Percentiles rank a stretch among this genome's conserved stretches.
Conservation (phyloP, 2,329 filamentous ascomycete species). For the Phoma herbarum region DNA sequence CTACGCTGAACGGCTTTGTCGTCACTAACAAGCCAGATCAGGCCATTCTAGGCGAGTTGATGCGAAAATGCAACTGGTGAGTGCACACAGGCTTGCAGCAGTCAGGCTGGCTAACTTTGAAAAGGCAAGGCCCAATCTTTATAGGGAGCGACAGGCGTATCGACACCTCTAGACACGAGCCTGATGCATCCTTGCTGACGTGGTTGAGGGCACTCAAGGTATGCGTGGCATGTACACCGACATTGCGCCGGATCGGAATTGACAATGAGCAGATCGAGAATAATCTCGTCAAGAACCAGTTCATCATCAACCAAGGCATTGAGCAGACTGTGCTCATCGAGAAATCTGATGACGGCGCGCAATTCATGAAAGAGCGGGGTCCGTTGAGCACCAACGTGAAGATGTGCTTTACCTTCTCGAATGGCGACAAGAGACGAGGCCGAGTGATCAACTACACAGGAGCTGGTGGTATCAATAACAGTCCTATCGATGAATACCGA, state of each 20-base stretch:
- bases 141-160: conserved; percentile 68
- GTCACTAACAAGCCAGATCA: conserved; percentile 82
- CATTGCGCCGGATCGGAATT: conserved; percentile 13
- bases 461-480: conserved; percentile 59
- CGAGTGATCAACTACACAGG: conserved; percentile 52
- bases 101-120: conserved; percentile 12
- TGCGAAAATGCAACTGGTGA: conserved; percentile 67
- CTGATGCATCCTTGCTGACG: conserved; percentile 76
- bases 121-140: conserved; percentile 64
- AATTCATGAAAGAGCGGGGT: conserved; percentile 70
- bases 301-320: conserved; percentile 83
- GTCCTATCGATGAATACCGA: conserved; percentile 62
- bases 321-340: conserved; percentile 85
- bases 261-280: conserved; percentile 48
- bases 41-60: conserved; percentile 70
- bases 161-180: conserved; percentile 74
- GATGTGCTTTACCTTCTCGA: conserved; percentile 74
- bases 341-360: conserved; percentile 70
- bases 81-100: conserved; percentile 8
- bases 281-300: conserved; percentile 76
- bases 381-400: conserved; percentile 70
- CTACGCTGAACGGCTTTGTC: conserved; percentile 76
- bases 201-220: conserved; percentile 77
- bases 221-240: conserved; percentile 17
- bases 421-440: conserved; percentile 69